Percentiles rank a stretch among this genome's conserved stretches.
phyloP scores from a whole-genome alignment of 2,329 filamentous ascomycete genomes.

The Cytospora piceae region DNA sequence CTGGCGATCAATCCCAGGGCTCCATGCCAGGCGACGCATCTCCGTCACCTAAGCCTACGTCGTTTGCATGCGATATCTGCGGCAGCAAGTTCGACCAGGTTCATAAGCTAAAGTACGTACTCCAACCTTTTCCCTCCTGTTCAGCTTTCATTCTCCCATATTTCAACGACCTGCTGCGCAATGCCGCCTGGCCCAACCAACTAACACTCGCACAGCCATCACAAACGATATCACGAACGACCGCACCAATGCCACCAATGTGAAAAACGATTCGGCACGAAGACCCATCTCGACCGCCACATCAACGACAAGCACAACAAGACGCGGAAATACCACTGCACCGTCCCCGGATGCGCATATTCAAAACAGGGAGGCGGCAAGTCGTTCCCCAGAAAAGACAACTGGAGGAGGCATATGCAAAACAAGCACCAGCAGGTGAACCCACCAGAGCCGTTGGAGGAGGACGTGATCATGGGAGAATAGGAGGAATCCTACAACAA shows the following conservation, averaged over 20 bases:
- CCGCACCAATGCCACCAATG: conserved; percentile 53
- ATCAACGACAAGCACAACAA: conserved; percentile 66
- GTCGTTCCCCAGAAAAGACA: conserved; percentile 64
- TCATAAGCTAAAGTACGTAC: conserved; percentile 61
- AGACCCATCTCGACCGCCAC: conserved; percentile 64
- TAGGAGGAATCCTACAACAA: background rate
- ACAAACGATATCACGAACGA: conserved; percentile 64
- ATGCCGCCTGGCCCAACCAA: too few relatives aligned
- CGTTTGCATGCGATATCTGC: conserved; percentile 48
- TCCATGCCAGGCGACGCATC: conserved; percentile 32
- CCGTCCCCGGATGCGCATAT: conserved; percentile 57
- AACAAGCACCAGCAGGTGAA: conserved; percentile 58
- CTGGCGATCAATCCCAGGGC: conserved; percentile 27
- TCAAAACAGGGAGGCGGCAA: conserved; percentile 58
- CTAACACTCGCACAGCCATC: conserved; percentile 50
- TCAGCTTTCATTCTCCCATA: background rate
- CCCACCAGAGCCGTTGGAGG: conserved; percentile 48
- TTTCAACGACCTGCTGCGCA: background rate
- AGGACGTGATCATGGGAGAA: conserved; percentile 39
- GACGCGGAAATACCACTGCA: conserved; percentile 63
- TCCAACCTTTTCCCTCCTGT: background rate
- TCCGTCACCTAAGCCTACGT: conserved; percentile 35
- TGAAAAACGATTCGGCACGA: conserved; percentile 62
- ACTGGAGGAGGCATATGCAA: conserved; percentile 65
- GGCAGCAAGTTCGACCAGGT: conserved; percentile 57